These are phyloP conservation scores for Aspergillus carlsbadensis DNA, from an alignment of 495 filamentous ascomycete species.

Conservation along the genomic window DNA sequence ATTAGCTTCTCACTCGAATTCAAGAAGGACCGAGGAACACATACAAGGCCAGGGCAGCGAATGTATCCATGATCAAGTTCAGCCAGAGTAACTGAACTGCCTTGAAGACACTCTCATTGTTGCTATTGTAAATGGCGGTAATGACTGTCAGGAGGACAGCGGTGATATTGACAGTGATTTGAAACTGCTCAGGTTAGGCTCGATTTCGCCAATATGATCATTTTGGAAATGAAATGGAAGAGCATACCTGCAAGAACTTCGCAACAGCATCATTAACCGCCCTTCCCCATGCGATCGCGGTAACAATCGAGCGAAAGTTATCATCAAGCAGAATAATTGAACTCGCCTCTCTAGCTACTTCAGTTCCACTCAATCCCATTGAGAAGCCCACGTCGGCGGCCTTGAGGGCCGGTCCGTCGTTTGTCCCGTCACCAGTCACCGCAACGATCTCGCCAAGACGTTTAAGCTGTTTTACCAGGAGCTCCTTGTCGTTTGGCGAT, in stretches of 20 bases:
- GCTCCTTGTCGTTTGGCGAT: conserved; percentile 83
- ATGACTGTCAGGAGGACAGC: conserved; percentile 82
- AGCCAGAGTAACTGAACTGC: conserved; percentile 93
- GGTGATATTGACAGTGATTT: conserved; percentile 89
- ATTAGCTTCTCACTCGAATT: conserved; percentile 54
- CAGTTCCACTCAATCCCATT: conserved; percentile 88
- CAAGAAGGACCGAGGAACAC: conserved; percentile 68
- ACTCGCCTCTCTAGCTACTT: conserved; percentile 89
- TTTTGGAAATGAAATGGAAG: not conserved
- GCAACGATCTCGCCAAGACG: conserved; percentile 74
- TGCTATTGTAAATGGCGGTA: conserved; percentile 67
- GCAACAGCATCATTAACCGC: conserved; percentile 91
- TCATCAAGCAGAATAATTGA: conserved; percentile 91
- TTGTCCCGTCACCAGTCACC: conserved; percentile 89
- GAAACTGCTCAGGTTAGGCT: conserved; percentile 55
- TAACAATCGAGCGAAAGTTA: conserved; percentile 85
- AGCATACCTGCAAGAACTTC: conserved; percentile 63
- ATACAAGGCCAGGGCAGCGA: conserved; percentile 47
- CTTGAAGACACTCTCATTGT: conserved; percentile 70
- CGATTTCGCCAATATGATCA: not conserved
- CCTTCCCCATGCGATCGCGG: conserved; percentile 85
- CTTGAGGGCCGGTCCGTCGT: conserved; percentile 83
- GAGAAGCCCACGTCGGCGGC: conserved; percentile 88
- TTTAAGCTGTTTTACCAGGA: conserved; percentile 72
- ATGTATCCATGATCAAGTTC: conserved; percentile 74